Evolutionary conservation across 176 grass and related monocot genomes (phyloP).

Genomic region (Oropetium thomaeum): DNA sequence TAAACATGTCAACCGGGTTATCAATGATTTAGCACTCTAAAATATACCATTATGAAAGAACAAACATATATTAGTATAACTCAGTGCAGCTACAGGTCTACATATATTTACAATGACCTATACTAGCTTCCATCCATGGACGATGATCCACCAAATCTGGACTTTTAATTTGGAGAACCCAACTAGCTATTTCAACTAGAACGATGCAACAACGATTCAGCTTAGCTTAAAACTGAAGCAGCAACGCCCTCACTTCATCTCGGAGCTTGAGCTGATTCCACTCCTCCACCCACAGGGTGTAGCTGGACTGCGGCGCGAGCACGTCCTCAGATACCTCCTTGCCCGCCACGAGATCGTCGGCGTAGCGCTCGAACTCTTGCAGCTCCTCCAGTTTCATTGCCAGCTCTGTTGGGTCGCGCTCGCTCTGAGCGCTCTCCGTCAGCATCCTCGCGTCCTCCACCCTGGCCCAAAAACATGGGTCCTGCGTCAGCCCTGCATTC

Average conservation of each 20-base stretch:
- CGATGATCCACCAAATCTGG: conserved; percentile 4
- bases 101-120: conserved; percentile 38
- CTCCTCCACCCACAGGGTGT: conserved; percentile 65
- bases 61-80: conserved; percentile 18
- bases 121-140: conserved; percentile 8
- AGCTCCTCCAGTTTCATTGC: conserved; percentile 36
- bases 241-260: conserved; percentile 29
- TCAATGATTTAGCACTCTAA: conserved; percentile 17
- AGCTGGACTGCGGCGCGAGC: conserved; percentile 83
- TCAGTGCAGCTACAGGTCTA: conserved; percentile 17
- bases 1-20: not conserved
- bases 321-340: conserved; percentile 90
- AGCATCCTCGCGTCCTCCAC: conserved; percentile 71
- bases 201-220: not conserved
- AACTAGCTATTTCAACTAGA: conserved; percentile 7
- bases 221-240: conserved; percentile 23
- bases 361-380: conserved; percentile 61
- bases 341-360: conserved; percentile 51
- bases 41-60: conserved; percentile 18
- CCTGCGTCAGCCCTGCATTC: conserved; percentile 86
- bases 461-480: conserved; percentile 94
- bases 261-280: conserved; percentile 67
- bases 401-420: conserved; percentile 28
- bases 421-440: conserved; percentile 31
- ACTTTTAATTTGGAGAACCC: not conserved